Conservation (phyloP, 257 asterid genomes). For the Nicotiana obtusifolia region DNA sequence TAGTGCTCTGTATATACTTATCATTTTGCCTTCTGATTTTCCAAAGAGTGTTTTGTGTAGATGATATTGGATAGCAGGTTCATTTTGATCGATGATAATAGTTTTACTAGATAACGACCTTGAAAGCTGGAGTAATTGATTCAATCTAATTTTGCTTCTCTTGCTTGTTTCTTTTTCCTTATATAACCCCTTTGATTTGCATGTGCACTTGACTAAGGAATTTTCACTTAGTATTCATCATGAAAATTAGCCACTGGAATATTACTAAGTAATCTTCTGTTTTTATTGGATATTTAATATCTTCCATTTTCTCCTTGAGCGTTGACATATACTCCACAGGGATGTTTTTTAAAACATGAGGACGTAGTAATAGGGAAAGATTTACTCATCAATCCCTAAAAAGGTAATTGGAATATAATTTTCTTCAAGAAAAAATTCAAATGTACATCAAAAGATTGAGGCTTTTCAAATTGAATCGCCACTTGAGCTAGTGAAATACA, state of each 20-base stretch:
- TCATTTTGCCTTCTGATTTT: background rate
- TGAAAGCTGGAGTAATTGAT: background rate
- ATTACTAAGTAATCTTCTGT: background rate
- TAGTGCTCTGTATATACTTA: background rate
- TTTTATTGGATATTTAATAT: background rate
- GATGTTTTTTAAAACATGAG: background rate
- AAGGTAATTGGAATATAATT: background rate
- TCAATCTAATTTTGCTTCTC: background rate
- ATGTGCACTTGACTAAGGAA: background rate
- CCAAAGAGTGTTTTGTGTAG: background rate
- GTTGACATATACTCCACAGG: background rate
- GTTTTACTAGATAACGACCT: background rate
- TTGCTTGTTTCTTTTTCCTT: background rate
- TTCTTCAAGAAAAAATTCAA: background rate
- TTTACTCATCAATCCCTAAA: background rate
- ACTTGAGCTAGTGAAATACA: background rate
- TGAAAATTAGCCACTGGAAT: background rate
- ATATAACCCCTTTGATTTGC: background rate
- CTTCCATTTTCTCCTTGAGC: background rate
- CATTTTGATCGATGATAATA: background rate
- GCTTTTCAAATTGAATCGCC: background rate
- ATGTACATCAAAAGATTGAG: background rate
- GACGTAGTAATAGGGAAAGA: background rate
- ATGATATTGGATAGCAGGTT: background rate
- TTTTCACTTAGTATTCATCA: background rate